phyloP scores from a whole-genome alignment of 148 eudicot species.

The Amaranthus hypochondriacus region DNA sequence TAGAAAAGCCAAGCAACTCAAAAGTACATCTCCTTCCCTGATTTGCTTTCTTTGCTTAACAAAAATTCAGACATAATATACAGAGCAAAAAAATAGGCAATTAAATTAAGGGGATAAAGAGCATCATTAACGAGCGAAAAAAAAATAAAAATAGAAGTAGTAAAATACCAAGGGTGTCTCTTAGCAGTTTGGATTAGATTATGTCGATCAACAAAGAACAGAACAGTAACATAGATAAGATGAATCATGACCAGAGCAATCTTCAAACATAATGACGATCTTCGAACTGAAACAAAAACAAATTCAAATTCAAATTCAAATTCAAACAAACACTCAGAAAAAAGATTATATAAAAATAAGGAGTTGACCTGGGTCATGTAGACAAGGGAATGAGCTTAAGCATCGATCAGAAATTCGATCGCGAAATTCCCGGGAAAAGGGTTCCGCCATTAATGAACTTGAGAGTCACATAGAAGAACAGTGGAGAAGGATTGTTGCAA shows the following conservation, averaged over 20 bases:
- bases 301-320: background rate
- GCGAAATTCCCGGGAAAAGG: constrained; percentile 19
- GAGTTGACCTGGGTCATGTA: constrained; percentile 69
- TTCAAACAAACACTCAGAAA: constrained; percentile 6
- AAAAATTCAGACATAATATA: background rate
- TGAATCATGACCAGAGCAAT: constrained; percentile 60
- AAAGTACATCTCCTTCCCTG: background rate
- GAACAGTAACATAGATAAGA: constrained; percentile 43
- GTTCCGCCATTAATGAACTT: constrained; percentile 14
- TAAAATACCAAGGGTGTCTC: constrained; percentile 57
- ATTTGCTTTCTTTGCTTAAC: background rate
- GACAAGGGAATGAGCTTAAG: constrained; percentile 52
- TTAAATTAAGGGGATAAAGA: too few relatives aligned
- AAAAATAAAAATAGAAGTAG: background rate
- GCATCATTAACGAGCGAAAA: background rate
- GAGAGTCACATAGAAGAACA: too few relatives aligned
- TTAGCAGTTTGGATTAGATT: constrained; percentile 42
- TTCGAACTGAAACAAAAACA: constrained; percentile 38
- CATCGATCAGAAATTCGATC: constrained; percentile 39
- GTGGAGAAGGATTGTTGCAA: too few relatives aligned
- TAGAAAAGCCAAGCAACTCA: background rate
- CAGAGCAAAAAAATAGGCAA: background rate
- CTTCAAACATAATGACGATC: constrained; percentile 64
- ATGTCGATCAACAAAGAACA: constrained; percentile 45
- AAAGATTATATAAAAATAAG: too few relatives aligned